phyloP scores from a whole-genome alignment of 208 protist species.

The Acanthamoeba triangularis region DNA sequence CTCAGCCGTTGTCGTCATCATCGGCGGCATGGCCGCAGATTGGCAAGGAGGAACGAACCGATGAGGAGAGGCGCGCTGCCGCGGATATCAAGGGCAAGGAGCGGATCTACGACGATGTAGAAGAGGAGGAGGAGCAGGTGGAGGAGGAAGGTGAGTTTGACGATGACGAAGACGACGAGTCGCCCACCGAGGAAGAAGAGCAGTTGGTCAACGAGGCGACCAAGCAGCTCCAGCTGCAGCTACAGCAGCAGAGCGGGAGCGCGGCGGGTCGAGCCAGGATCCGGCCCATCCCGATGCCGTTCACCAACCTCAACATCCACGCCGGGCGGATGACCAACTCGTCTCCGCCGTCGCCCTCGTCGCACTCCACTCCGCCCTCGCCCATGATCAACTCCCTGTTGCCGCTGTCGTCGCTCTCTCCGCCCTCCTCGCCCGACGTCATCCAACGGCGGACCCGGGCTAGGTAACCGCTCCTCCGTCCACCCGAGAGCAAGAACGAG shows the following conservation, averaged over 20 bases:
- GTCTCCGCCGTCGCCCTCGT: slow-evolving; percentile 18
- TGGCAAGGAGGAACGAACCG: background rate
- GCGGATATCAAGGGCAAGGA: background rate
- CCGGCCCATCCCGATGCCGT: background rate
- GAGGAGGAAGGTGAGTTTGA: slow-evolving; percentile 17
- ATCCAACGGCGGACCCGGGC: background rate
- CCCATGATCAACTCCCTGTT: background rate
- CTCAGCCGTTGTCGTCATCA: background rate
- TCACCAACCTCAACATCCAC: slow-evolving; percentile 21
- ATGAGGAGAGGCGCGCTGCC: background rate
- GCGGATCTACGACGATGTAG: background rate
- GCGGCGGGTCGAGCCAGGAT: background rate
- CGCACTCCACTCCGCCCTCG: slow-evolving; percentile 7
- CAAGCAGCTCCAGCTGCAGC: background rate
- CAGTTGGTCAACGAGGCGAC: background rate
- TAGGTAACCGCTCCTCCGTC: background rate
- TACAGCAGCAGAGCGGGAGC: background rate
- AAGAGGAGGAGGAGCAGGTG: slow-evolving; percentile 6
- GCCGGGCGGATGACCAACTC: slow-evolving; percentile 16
- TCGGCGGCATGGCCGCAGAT: background rate
- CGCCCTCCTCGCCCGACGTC: slow-evolving; percentile 4
- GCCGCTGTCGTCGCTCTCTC: background rate
- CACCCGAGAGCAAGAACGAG: background rate
- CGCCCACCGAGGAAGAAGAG: background rate
- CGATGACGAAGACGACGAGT: background rate